Conservation (phyloP, 225 moss, liverwort and hornwort species). For the Pseudisothecium myosuroides region DNA sequence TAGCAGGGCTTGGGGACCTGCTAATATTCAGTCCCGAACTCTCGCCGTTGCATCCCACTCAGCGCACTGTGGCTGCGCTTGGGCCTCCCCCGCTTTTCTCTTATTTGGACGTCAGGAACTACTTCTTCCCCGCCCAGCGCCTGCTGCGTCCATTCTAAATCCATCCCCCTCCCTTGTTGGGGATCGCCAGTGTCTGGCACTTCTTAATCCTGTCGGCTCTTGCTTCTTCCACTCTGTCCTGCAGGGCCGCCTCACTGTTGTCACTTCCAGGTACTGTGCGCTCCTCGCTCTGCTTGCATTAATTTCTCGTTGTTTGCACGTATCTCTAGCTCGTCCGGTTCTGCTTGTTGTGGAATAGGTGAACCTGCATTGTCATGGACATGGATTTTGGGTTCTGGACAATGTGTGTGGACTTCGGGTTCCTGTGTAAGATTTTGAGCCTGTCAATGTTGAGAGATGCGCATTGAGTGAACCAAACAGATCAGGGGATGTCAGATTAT, state of each 20-base stretch:
- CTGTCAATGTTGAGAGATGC: neutral
- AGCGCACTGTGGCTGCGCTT: conserved; percentile 3
- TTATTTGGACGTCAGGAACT: neutral
- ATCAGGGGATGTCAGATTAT: neutral
- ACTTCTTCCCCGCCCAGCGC: neutral
- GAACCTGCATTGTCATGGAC: neutral
- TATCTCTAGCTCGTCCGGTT: neutral
- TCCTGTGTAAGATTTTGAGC: neutral
- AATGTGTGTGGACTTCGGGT: neutral
- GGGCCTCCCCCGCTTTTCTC: neutral
- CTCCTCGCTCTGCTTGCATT: neutral
- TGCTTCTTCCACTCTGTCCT: neutral
- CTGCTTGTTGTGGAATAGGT: neutral
- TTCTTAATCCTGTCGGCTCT: neutral
- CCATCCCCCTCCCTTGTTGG: neutral
- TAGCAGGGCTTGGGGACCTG: neutral
- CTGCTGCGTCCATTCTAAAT: neutral
- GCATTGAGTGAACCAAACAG: neutral
- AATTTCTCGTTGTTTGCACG: neutral
- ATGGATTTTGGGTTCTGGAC: neutral
- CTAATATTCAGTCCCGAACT: conserved; percentile 7
- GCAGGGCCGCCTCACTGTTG: neutral
- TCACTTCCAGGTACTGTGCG: neutral
- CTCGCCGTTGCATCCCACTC: conserved; percentile 1
- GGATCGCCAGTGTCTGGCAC: neutral